Base-by-base conservation (phyloP, 2,329 filamentous ascomycete genomes). In the Exophiala dermatitidis region DNA sequence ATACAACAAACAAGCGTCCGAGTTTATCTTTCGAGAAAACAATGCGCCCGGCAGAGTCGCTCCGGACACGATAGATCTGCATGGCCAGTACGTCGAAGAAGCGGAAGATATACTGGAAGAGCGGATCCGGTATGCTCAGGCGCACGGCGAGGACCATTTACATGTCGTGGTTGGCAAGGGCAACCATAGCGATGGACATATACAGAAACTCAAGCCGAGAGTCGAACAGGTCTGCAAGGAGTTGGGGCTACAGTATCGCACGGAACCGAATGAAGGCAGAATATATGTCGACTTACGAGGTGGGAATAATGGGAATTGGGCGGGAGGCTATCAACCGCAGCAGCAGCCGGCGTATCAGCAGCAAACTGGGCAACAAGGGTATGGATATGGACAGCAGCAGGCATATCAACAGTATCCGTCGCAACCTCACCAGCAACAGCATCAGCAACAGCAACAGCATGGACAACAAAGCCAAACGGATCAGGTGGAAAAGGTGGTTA, bases 131-230 rank as follows among this genome's bases (percentile, higher is more conserved):
- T 84, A 87, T 62, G 90, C 90, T 54, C 81, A 82, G 67, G 70
- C 78, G 49, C 78, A 81, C 34, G 88, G 88, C 0, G 85, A 95
- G 73, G 81, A 76, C 19, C 88, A 95, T 72, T 74, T 98, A 52
- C 90, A 95, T 72, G 90, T 95, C 38, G 96, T 98, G 65, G 91
- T 97, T 31, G 93, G 93, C 65, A 95, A 91, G 71, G 93, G 93
- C 2, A 93, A 94, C 69, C 93, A 98, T 73, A 88, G 83, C 47
- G 75, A 73, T 6, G 80, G 84, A 60, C 86, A 93, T 65, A 78
- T 97, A 28, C 89, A 95, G 71, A 96, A 93, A 77, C 84, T 98
- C 70, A 96, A 95, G 73, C 93, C 93, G n/a, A 80, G 87, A 57
- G 89, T 97, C 41, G 90, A 97, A 73, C 79, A 87, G 67, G 77